Conservation (phyloP, 305 asterid genomes). For the Fraxinus baroniana region DNA sequence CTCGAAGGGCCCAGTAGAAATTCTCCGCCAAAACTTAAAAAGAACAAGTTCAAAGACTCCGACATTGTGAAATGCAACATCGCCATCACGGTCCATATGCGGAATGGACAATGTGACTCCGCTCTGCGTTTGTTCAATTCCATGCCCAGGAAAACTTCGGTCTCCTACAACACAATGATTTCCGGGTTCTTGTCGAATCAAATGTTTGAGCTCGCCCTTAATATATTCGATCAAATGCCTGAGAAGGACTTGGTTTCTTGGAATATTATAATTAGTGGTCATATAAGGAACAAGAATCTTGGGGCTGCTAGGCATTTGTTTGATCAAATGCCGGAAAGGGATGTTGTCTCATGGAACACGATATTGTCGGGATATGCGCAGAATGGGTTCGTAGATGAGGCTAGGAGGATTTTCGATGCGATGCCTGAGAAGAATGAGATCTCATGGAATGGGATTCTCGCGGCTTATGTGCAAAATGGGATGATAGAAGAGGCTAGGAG, state of each 20-base stretch:
- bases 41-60: slow-evolving; percentile 31
- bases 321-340: slow-evolving; percentile 78
- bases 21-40: slow-evolving; percentile 17
- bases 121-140: slow-evolving; percentile 70
- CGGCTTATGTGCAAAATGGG: slow-evolving; percentile 81
- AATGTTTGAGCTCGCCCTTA: slow-evolving; percentile 45
- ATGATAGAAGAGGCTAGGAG: slow-evolving; percentile 72
- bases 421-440: slow-evolving; percentile 83
- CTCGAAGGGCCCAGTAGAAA: slow-evolving; percentile 26
- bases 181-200: slow-evolving; percentile 67
- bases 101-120: slow-evolving; percentile 56
- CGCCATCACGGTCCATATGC: slow-evolving; percentile 70
- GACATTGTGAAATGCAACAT: slow-evolving; percentile 73
- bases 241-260: slow-evolving; percentile 62
- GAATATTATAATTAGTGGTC: slow-evolving; percentile 78
- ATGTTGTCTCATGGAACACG: slow-evolving; percentile 87
- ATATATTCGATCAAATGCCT: slow-evolving; percentile 71
- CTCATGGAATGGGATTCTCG: slow-evolving; percentile 89
- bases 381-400: slow-evolving; percentile 73
- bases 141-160: slow-evolving; percentile 62
- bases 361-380: slow-evolving; percentile 85
- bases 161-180: slow-evolving; percentile 79
- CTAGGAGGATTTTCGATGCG: slow-evolving; percentile 55
- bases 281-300: slow-evolving; percentile 55
- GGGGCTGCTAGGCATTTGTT: slow-evolving; percentile 65